Evolutionary conservation across 2,329 filamentous ascomycete genomes (phyloP), one percentile per base, ranked within the genome.

Genomic region (Pseudogymnoascus sp.): DNA sequence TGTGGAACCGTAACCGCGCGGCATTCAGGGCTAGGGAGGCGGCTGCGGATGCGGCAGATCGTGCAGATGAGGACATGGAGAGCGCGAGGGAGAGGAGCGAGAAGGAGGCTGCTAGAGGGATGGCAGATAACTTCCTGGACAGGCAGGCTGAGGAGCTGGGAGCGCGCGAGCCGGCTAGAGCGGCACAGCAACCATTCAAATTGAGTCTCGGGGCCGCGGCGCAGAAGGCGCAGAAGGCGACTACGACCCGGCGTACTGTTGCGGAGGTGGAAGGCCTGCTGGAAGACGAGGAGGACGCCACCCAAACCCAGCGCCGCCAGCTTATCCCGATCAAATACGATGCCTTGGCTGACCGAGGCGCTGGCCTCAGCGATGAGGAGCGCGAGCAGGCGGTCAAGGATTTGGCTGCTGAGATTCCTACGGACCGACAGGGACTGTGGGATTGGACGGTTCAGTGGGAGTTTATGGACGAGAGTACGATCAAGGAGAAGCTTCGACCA

Each of bases 371-470:
- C 1, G 91, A 96, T 63, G 92, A 96, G 75, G 93, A 99, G 74
- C 84, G 93, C 38, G 86, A 88, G 53, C 87, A 91, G 71, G 91
- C 91, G 0, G 88, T 92, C 18, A 83, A 88, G 67, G 85, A 92
- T 62, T 81, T 99, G 62, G 94, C 93, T 0, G 85, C 88, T 63
- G 92, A 97, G 73, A 97, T 99, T 67, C 94, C 94, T 0, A 88
- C 86, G 12, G 89, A 94, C 72, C 91, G 89, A 74, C 86, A 89
- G 2, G 91, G 90, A 0, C 80, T 99, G 3, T 99, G 93, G 91
- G 84, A 82, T n/a, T 97, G 92, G 91, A 79, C 88, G 16, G 86
- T 99, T 73, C 90, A 92, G 70, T 99, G 94, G 94, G 89, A 95
- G 61, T 91, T 87, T 75, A 82, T 99, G 73, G 90, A 95, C 72